These are phyloP conservation scores for Serendipita sp. DNA, from an alignment of 768 basidiomycete species.

Conservation along the genomic window DNA sequence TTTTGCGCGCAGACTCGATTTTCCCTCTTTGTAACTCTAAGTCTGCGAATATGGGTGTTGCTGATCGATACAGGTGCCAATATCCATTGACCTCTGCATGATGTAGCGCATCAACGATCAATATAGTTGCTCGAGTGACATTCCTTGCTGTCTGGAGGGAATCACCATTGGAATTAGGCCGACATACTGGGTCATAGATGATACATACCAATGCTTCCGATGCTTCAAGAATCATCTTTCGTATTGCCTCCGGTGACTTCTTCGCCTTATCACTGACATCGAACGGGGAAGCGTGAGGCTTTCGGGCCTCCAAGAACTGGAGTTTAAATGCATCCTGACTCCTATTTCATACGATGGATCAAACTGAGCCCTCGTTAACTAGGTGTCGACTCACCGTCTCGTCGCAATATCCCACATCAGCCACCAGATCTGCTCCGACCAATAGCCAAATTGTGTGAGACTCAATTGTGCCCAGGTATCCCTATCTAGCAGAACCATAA, in stretches of 20 bases:
- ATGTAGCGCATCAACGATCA: slow-evolving; percentile 58
- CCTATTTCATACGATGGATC: background rate
- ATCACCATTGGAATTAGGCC: background rate
- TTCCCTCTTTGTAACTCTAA: slow-evolving; percentile 63
- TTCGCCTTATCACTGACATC: background rate
- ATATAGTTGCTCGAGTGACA: slow-evolving; percentile 43
- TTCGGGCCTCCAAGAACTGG: background rate
- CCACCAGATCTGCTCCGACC: slow-evolving; percentile 69
- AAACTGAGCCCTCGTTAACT: too few species aligned
- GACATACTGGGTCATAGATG: background rate
- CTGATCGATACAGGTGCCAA: slow-evolving; percentile 49
- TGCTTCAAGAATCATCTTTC: background rate
- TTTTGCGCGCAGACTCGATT: slow-evolving; percentile 42
- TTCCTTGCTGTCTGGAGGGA: slow-evolving; percentile 42
- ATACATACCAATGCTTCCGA: background rate
- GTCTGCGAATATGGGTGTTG: slow-evolving; percentile 60
- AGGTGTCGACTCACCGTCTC: slow-evolving; percentile 37
- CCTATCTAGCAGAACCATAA: slow-evolving; percentile 49
- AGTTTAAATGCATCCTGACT: background rate
- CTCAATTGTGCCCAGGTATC: slow-evolving; percentile 53
- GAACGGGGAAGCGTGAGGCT: background rate
- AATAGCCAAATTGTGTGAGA: slow-evolving; percentile 47
- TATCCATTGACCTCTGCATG: slow-evolving; percentile 63
- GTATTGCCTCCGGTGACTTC: background rate
- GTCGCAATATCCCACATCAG: slow-evolving; percentile 50